Evolutionary conservation across 371 early-diverging fungal genomes (phyloP).

Genomic region (Mortierella sp.): DNA sequence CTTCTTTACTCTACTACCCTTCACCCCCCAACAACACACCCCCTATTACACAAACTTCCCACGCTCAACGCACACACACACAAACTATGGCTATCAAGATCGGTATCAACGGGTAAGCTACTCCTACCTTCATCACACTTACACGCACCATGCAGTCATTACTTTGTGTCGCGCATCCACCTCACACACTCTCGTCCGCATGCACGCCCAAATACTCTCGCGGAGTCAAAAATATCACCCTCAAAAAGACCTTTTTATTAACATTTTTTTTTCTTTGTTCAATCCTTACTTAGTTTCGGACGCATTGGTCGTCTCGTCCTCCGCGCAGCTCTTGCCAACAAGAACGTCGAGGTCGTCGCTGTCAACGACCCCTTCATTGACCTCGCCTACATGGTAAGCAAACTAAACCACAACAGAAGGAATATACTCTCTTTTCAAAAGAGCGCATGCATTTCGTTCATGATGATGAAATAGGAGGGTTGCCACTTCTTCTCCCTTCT

Average conservation of each 20-base stretch:
- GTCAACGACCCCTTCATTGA: constrained; percentile 99
- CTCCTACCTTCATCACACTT: not conserved
- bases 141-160: not conserved
- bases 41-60: not conserved
- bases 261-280: not conserved
- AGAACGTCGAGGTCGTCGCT: constrained; percentile 89
- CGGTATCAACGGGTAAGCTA: constrained; percentile 93
- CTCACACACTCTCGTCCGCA: not conserved
- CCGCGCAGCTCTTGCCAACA: constrained; percentile 86
- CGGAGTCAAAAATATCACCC: too few relatives aligned
- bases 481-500: not conserved
- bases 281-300: constrained; percentile 82
- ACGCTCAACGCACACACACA: too few relatives aligned
- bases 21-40: not conserved
- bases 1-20: constrained; percentile 6
- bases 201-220: not conserved
- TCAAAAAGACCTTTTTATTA: not conserved
- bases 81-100: constrained; percentile 73
- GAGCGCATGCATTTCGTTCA: too few relatives aligned
- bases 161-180: not conserved
- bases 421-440: not conserved
- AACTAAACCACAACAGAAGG: too few relatives aligned
- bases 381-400: constrained; percentile 90
- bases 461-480: not conserved
- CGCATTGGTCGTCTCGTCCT: constrained; percentile 99